Evolutionary conservation across 2,329 filamentous ascomycete genomes (phyloP), one percentile per base, ranked within the genome.

Genomic region (Alternaria triticina): DNA sequence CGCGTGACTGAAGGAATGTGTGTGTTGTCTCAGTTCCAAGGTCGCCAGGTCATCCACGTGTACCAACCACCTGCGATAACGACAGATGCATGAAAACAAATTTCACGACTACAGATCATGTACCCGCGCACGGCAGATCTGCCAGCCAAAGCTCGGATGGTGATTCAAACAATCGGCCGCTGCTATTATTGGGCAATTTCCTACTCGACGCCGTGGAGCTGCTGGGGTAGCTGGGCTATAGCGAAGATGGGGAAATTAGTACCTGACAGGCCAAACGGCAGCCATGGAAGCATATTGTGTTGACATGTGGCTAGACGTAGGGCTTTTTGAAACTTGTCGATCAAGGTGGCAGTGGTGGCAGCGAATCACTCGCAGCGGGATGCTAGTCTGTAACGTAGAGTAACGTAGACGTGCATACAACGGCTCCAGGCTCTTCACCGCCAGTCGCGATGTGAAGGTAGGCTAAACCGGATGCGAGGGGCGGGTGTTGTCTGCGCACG

Each of bases 141-240:
- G 47, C 46, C 50, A 20, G 60, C 56, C 52, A 54, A 54, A 57
- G 45, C 52, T 27, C 59, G 52, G 54, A 40, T 17, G 23, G 36
- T 33, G 52, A 40, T 49, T 50, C 30, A 61, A 50, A 57, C 44
- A 50, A 49, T 27, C 56, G 62, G 65, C 66, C 68, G 68, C 68
- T 70, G 65, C 58, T 65, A 51, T 64, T 23, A 73, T 73, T 74
- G 58, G 64, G 71, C 51, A 50, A 36, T 25, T n/a, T 45, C 59
- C 22, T 50, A 25, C n/a, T 36, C 58, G 64, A 65, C 61, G 45
- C 57, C 52, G 57, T 43, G 49, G 47, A 23, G 36, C 49, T 30
- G 47, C 64, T 62, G 61, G 64, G 64, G 50, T 52, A 52, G 20
- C 49, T 40, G 28, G 49, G 49, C 49, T 52, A 52, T 52, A 40